Evolutionary conservation across 2,329 filamentous ascomycete genomes (phyloP), one percentile per base, ranked within the genome.

Genomic region (Fusarium sp.): DNA sequence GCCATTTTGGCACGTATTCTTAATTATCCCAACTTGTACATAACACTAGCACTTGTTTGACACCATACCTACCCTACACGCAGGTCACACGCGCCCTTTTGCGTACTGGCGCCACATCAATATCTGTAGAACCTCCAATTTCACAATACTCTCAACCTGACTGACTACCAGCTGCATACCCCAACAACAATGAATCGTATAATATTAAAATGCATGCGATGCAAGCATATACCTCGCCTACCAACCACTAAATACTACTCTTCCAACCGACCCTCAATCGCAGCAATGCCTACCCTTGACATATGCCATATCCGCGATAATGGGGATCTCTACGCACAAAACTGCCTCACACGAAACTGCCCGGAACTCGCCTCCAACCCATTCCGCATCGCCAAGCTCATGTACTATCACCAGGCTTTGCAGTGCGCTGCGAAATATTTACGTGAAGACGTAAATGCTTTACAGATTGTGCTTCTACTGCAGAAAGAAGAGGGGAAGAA

Each of bases 51-150:
- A 36, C 28, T 38, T 38, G 11, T 7, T 42, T 14, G 5, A 24
- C 39, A 24, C 39, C 20, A 13, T 18, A 3, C n/a, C 6, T n/a
- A n/a, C 45, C 45, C 45, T 22, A 4, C 45, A 7, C 2, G 5
- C 3, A 31, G 22, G 22, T 31, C 28, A 48, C 31, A 13, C 13
- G 20, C 20, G 44, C 20, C 26, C 26, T 22, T 24, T 4, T 20
- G 4, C 26, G 11, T 22, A 15, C 14, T 30, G 15, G 15, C 14
- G 4, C 7, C 9, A 13, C 5, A 5, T 18, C 18, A 44, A 13
- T 18, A 13, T 12, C n/a, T n/a, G 2, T 5, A 12, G 3, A 13
- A n/a, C 10, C 15, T 18, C 11, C 3, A n/a, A 31, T 16, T n/a
- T 12, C 26, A 16, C 8, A 6, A 30, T n/a, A 9, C 7, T 48